Percentiles rank a stretch among this genome's conserved stretches.
Conservation (phyloP, 306 rosid species). For the Alnus rubra region DNA sequence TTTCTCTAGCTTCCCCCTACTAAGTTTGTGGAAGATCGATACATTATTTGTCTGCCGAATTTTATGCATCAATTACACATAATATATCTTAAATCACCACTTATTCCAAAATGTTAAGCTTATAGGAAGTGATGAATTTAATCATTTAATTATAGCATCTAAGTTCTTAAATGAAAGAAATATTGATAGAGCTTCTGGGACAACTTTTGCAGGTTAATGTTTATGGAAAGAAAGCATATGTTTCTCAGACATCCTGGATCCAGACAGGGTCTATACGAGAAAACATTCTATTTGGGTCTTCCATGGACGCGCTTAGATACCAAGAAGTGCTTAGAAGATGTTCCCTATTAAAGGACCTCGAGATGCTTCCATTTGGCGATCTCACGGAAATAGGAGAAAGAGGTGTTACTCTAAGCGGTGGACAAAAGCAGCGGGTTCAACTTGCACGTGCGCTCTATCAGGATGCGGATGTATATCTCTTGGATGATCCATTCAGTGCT, state of each 20-base stretch:
- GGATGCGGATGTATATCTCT: constrained; percentile 52
- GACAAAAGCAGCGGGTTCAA: constrained; percentile 55
- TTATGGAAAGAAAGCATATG: constrained; percentile 55
- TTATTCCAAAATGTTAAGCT: too few species aligned
- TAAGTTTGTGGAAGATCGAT: too few species aligned
- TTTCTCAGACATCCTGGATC: constrained; percentile 68
- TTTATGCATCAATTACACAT: neutral
- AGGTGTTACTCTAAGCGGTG: constrained; percentile 59
- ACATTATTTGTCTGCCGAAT: neutral
- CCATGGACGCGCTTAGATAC: constrained; percentile 43
- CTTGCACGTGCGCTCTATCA: constrained; percentile 60
- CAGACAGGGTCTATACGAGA: constrained; percentile 56
- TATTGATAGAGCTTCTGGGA: neutral
- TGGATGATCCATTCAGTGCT: constrained; percentile 74
- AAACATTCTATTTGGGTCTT: constrained; percentile 52
- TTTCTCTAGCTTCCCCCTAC: neutral
- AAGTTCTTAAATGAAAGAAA: too few species aligned
- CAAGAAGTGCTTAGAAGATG: constrained; percentile 47
- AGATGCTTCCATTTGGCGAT: constrained; percentile 53
- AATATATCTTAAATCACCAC: too few species aligned
- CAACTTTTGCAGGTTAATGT: constrained; percentile 38
- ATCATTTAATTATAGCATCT: too few species aligned
- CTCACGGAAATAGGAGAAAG: constrained; percentile 61
- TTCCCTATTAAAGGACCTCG: constrained; percentile 57
- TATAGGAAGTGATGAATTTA: too few species aligned